These are phyloP conservation scores for Tubosaeta brunneosetosa DNA, from an alignment of 768 basidiomycete species.

Conservation along the genomic window DNA sequence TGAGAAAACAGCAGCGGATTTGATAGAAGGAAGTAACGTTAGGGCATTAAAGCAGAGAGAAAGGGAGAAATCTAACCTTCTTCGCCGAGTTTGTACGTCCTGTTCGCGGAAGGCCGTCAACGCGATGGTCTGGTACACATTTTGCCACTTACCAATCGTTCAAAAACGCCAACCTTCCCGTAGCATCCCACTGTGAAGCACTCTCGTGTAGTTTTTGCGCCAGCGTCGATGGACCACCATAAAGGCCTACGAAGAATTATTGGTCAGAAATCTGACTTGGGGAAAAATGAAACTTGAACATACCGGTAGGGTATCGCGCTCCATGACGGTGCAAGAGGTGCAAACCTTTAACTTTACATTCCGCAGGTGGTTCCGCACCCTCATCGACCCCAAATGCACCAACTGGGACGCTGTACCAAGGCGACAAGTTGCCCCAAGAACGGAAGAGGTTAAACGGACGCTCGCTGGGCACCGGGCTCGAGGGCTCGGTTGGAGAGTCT, in stretches of 20 bases:
- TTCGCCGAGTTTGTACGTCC: constrained; percentile 88
- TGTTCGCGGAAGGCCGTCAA: constrained; percentile 23
- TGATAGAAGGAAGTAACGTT: background rate
- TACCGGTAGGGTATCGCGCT: constrained; percentile 69
- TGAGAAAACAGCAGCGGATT: background rate
- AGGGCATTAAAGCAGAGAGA: background rate
- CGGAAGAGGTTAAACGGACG: constrained; percentile 61
- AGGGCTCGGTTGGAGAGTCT: background rate
- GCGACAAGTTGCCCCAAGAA: constrained; percentile 81
- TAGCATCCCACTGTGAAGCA: constrained; percentile 58
- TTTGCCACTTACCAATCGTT: constrained; percentile 62
- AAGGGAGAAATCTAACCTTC: constrained; percentile 47
- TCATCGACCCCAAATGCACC: constrained; percentile 71
- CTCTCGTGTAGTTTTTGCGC: constrained; percentile 50
- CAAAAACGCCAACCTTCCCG: constrained; percentile 67
- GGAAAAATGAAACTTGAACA: constrained; percentile 20
- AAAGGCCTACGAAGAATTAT: constrained; percentile 39
- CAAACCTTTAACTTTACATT: constrained; percentile 66
- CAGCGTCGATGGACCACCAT: constrained; percentile 59
- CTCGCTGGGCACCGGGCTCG: constrained; percentile 12
- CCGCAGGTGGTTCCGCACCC: constrained; percentile 61
- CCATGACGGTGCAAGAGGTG: constrained; percentile 83
- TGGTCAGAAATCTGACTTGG: background rate
- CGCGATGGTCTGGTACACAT: background rate
- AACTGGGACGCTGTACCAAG: constrained; percentile 74